phyloP scores from a whole-genome alignment of 2,329 filamentous ascomycete genomes.

The Parastagonospora avenae region DNA sequence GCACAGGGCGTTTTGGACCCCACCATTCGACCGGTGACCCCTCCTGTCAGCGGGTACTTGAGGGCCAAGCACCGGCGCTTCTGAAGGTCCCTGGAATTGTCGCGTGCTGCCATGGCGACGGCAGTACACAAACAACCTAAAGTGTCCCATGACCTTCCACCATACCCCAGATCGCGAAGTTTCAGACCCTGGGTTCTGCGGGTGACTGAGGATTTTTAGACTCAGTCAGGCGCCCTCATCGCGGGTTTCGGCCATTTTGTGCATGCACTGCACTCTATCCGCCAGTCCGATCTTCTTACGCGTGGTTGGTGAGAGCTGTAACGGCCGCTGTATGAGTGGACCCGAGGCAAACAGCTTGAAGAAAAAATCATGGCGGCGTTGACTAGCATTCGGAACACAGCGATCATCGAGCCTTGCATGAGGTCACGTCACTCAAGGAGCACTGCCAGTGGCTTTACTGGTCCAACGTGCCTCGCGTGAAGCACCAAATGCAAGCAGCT shows the following conservation, averaged over 20 bases:
- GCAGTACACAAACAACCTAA: slow-evolving; percentile 42
- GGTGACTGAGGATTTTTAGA: slow-evolving; percentile 22
- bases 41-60: slow-evolving; percentile 37
- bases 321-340: not conserved
- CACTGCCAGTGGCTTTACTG: not conserved
- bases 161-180: slow-evolving; percentile 38
- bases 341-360: not conserved
- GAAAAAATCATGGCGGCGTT: not conserved
- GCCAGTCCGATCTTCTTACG: not conserved
- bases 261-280: slow-evolving; percentile 1
- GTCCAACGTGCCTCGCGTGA: not conserved
- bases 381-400: not conserved
- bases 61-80: slow-evolving; percentile 39
- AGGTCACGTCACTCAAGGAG: not conserved
- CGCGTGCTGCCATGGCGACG: slow-evolving; percentile 42
- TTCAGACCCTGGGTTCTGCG: slow-evolving; percentile 38
- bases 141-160: slow-evolving; percentile 42
- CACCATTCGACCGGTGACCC: slow-evolving; percentile 41
- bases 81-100: slow-evolving; percentile 26
- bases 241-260: not conserved
- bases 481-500: too few species aligned
- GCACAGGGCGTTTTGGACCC: slow-evolving; percentile 29
- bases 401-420: not conserved
- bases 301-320: not conserved
- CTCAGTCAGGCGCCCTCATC: slow-evolving; percentile 14